Base-by-base conservation (phyloP, 116 monocot genomes). In the Zostera marina region DNA sequence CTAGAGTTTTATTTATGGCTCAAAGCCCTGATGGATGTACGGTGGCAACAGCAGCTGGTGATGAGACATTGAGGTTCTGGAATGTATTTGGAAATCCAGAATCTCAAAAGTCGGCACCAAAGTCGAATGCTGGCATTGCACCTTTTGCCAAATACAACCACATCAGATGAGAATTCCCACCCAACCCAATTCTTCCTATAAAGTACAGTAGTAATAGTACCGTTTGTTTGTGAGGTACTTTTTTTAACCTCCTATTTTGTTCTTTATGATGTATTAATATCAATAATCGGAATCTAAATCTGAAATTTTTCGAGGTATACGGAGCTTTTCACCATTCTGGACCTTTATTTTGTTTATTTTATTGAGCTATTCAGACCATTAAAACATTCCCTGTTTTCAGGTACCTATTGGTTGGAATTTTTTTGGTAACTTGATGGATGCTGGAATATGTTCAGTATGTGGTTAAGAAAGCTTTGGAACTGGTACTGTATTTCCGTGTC, bases 401-500 rank as follows among this genome's bases (percentile, higher is more conserved):
- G 98, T 99, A 41, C 98, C 98, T 25, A 99, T 91, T 75, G 98
- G 98, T 23, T 99, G 98, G 98, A 99, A 99, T 65, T 99, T 99
- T 69, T 99, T 99, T 74, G 98, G 98, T 32, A 99, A 99, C 69
- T 70, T 99, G 72, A 91, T 99, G 98, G 98, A 99, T 91, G 98
- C 98, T 72, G 98, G 83, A 44, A 58, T 90, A 42, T 99, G 98
- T 69, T 99, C 98, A 70, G 53, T 99, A 60, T 99, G 98, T 61
- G 98, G 98, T 67, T 91, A 99, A 91, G 98, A 99, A 79, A 99
- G 98, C 72, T 99, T 99, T 75, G 98, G 98, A 25, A 99, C 98
- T 49, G 98, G 98, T 99, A 78, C n/a, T n/a, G n/a, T n/a, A 23
- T 40, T 5, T n/a, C n/a, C n/a, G n/a, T n/a, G n/a, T n/a, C n/a